Evolutionary conservation across 306 rosid species (phyloP).

Genomic region (Quercus glauca): DNA sequence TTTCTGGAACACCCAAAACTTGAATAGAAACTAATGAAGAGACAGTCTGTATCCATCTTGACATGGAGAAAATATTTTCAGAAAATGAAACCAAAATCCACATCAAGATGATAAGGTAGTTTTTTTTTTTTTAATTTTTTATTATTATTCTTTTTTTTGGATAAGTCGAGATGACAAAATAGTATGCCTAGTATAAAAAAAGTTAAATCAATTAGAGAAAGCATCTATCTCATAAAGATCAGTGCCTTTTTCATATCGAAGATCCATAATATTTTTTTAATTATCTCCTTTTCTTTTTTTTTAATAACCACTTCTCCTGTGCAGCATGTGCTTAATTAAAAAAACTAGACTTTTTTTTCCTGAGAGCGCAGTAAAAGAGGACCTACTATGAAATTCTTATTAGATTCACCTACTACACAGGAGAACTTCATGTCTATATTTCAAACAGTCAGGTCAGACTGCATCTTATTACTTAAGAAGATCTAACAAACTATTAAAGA

Average conservation of each 20-base stretch:
- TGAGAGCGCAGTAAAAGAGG: background rate
- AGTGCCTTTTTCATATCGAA: background rate
- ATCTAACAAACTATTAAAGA: background rate
- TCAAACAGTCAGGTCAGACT: background rate
- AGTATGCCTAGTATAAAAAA: background rate
- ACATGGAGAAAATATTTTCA: background rate
- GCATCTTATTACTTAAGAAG: slow-evolving; percentile 2
- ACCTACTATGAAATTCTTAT: background rate
- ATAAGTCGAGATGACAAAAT: slow-evolving; percentile 1
- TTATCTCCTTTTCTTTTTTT: background rate
- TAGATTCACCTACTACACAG: background rate
- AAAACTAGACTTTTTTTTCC: background rate
- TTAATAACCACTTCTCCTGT: background rate
- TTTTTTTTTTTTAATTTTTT: no score
- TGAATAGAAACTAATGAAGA: slow-evolving; percentile 3
- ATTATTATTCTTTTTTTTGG: no score
- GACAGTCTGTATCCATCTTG: slow-evolving; percentile 9
- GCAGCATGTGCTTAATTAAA: slow-evolving; percentile 5
- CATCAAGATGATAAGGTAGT: background rate
- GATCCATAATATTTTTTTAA: background rate
- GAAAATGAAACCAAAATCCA: slow-evolving; percentile 23
- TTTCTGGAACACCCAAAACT: background rate
- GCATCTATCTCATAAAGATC: slow-evolving; percentile 2
- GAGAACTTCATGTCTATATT: background rate
- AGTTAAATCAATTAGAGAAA: background rate